These are phyloP conservation scores for Paspalum vaginatum DNA, from an alignment of 176 grass and related monocot genomes.

Conservation along the genomic window DNA sequence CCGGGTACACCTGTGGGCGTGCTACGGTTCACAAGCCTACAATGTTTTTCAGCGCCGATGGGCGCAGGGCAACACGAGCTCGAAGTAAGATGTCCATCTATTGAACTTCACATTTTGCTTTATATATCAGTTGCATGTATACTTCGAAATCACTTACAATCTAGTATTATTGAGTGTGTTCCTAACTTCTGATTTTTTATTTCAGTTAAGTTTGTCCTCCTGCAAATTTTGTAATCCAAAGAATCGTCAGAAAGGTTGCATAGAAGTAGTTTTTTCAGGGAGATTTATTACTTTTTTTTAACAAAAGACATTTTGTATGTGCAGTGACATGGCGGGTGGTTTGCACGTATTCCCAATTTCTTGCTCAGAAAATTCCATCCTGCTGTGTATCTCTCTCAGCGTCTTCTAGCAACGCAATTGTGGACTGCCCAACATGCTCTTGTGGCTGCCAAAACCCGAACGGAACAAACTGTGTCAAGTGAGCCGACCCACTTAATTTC, in stretches of 20 bases:
- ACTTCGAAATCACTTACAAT: not conserved
- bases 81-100: constrained; percentile 64
- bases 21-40: constrained; percentile 62
- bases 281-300: constrained; percentile 20
- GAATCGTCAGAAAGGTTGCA: not conserved
- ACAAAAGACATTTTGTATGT: constrained; percentile 24
- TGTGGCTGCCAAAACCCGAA: constrained; percentile 76
- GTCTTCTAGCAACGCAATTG: constrained; percentile 79
- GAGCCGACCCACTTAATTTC: constrained; percentile 23
- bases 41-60: constrained; percentile 56
- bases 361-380: constrained; percentile 82
- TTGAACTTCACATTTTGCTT: constrained; percentile 25
- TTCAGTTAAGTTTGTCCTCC: not conserved
- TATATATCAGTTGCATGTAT: constrained; percentile 28
- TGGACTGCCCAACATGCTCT: constrained; percentile 89
- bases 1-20: constrained; percentile 75
- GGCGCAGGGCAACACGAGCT: constrained; percentile 74
- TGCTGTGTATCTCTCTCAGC: constrained; percentile 97
- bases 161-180: constrained; percentile 17
- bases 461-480: constrained; percentile 77
- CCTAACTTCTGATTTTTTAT: not conserved
- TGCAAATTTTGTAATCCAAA: constrained; percentile 34
- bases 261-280: not conserved
- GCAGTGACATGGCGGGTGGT: constrained; percentile 96
- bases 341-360: constrained; percentile 95